These are phyloP conservation scores for Oryza officinalis DNA, from an alignment of 176 grass and related monocot genomes.

Conservation along the genomic window DNA sequence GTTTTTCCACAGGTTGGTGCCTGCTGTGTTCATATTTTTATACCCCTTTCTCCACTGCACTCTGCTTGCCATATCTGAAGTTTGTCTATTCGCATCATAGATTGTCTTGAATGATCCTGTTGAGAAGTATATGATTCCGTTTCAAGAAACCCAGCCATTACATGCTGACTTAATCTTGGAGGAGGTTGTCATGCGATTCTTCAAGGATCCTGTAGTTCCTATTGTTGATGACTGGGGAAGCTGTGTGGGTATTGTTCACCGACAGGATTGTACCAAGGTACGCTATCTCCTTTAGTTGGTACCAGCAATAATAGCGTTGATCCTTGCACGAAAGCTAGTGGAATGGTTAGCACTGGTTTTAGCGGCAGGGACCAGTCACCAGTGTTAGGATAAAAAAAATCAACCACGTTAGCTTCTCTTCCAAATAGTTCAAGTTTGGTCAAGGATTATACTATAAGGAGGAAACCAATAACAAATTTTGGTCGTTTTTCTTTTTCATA, in stretches of 20 bases:
- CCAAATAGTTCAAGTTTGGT: not conserved
- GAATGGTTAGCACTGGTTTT: conserved; percentile 1
- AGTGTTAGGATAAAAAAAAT: conserved; percentile 27
- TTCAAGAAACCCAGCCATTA: conserved; percentile 68
- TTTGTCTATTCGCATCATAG: conserved; percentile 37
- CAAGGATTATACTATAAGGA: not conserved
- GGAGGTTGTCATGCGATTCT: conserved; percentile 73
- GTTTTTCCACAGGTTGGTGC: conserved; percentile 66
- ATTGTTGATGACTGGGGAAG: conserved; percentile 87
- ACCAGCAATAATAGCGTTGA: not conserved
- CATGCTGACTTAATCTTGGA: conserved; percentile 52
- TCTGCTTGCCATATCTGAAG: conserved; percentile 24
- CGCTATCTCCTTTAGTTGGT: conserved; percentile 16
- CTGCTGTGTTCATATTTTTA: conserved; percentile 2
- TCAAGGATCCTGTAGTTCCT: conserved; percentile 61
- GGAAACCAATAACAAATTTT: not conserved
- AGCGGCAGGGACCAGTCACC: not conserved
- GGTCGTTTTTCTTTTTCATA: not conserved
- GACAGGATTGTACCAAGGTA: conserved; percentile 73
- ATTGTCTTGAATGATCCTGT: conserved; percentile 86
- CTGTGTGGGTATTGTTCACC: conserved; percentile 81
- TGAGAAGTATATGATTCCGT: conserved; percentile 89
- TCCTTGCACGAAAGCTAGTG: conserved; percentile 16
- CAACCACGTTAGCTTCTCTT: not conserved
- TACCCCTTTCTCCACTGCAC: conserved; percentile 16